Conservation (phyloP, 2,329 filamentous ascomycete genomes). For the Tolypocladium album region DNA sequence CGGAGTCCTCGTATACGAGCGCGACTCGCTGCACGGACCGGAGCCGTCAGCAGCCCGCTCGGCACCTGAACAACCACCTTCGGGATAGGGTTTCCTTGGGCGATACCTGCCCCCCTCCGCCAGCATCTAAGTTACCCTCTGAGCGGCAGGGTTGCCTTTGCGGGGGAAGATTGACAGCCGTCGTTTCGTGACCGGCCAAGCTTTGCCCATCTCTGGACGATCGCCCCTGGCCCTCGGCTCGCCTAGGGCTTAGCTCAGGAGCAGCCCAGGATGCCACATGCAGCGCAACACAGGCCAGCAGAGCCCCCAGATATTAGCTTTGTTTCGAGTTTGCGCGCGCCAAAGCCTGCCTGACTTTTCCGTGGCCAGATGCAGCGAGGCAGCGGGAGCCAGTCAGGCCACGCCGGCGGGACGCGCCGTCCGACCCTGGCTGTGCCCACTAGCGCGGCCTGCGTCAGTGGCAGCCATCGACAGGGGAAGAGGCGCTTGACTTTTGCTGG, state of each 20-base stretch:
- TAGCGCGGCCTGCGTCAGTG: no score
- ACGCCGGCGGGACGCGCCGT: background rate
- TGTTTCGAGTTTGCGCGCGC: slow-evolving; percentile 3
- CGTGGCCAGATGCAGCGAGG: background rate
- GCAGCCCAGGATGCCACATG: background rate
- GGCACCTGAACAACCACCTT: background rate
- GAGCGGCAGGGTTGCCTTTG: background rate
- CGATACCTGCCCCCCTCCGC: background rate
- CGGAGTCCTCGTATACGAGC: background rate
- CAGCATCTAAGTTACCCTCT: background rate
- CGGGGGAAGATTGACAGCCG: background rate
- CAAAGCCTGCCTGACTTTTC: background rate
- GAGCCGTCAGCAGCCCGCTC: background rate
- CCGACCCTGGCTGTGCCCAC: background rate
- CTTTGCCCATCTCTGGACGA: background rate
- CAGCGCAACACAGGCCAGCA: background rate
- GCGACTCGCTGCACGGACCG: background rate
- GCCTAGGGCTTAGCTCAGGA: background rate
- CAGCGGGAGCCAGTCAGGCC: background rate
- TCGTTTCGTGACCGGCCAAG: background rate
- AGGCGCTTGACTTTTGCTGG: background rate
- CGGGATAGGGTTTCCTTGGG: background rate
- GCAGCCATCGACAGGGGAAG: background rate
- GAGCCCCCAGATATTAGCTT: background rate
- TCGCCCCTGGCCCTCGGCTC: background rate